Conservation (phyloP, 176 grass and related monocot genomes). For the Paspalum notatum region DNA sequence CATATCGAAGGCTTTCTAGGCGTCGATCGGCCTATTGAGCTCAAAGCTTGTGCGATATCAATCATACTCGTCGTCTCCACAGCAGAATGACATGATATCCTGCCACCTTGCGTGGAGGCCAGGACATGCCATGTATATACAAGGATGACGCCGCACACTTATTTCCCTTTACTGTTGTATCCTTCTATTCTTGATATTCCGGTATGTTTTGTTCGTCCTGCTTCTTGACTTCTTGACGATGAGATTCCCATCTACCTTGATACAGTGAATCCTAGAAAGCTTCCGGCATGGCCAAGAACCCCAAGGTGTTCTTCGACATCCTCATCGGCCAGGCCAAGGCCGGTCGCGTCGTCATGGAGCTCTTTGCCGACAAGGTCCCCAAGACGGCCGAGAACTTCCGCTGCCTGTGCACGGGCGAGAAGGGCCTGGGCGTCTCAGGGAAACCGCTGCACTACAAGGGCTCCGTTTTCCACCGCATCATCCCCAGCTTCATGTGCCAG, state of each 20-base stretch:
- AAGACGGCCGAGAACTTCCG: slow-evolving; percentile 78
- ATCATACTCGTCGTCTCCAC: neutral
- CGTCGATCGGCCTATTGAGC: slow-evolving; percentile 56
- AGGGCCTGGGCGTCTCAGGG: slow-evolving; percentile 50
- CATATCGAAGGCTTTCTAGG: slow-evolving; percentile 89
- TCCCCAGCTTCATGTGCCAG: slow-evolving; percentile 77
- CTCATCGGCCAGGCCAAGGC: slow-evolving; percentile 63
- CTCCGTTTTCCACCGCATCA: slow-evolving; percentile 71
- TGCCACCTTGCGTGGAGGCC: neutral
- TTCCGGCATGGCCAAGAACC: slow-evolving; percentile 58
- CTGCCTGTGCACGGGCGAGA: slow-evolving; percentile 71
- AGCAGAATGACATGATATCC: slow-evolving; percentile 23
- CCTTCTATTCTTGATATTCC: neutral
- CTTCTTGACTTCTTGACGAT: neutral
- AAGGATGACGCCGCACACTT: slow-evolving; percentile 26
- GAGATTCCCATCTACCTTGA: neutral
- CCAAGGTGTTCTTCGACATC: slow-evolving; percentile 86
- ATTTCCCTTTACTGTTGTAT: neutral
- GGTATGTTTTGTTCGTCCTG: neutral
- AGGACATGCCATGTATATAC: neutral
- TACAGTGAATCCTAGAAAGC: neutral
- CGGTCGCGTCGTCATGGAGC: slow-evolving; percentile 70
- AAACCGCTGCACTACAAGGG: slow-evolving; percentile 80
- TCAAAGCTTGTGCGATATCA: slow-evolving; percentile 87
- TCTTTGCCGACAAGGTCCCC: slow-evolving; percentile 62